These are phyloP conservation scores for Cenchrus americanus DNA, from an alignment of 176 grass and related monocot genomes.

Conservation along the genomic window DNA sequence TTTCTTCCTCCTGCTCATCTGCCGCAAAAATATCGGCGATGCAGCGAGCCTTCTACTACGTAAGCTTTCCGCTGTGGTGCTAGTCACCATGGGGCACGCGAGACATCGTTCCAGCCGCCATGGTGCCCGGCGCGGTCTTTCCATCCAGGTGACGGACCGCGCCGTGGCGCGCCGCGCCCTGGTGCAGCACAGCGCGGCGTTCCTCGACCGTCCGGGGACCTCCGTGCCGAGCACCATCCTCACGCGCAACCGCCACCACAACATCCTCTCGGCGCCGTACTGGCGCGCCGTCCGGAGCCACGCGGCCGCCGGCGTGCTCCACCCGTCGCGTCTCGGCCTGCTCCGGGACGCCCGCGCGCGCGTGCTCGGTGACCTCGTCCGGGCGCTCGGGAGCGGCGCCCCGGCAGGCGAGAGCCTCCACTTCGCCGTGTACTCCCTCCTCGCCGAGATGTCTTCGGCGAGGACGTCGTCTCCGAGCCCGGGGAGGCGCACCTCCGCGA, in stretches of 20 bases:
- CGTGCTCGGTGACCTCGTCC: background rate
- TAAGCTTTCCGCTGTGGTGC: too few relatives aligned
- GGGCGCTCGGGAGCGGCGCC: background rate
- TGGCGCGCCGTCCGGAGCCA: slow-evolving; percentile 4
- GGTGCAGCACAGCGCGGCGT: background rate
- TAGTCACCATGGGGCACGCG: too few relatives aligned
- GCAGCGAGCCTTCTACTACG: too few relatives aligned
- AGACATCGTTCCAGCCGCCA: too few relatives aligned
- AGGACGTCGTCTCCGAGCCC: background rate
- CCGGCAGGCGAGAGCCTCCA: background rate
- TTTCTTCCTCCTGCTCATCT: too few relatives aligned
- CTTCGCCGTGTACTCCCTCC: background rate
- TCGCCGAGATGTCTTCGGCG: slow-evolving; percentile 31
- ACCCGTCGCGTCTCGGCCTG: background rate
- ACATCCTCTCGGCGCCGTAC: slow-evolving; percentile 35
- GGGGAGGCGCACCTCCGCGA: background rate
- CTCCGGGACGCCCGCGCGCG: background rate
- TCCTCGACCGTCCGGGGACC: slow-evolving; percentile 12
- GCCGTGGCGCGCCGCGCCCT: background rate
- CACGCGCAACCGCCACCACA: slow-evolving; percentile 11
- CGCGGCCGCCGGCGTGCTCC: background rate
- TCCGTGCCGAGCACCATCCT: slow-evolving; percentile 34
- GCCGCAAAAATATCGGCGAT: too few relatives aligned
- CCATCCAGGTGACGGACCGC: background rate
- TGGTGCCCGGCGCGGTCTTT: background rate